Conservation (phyloP, 1,284 basidiomycete species). For the Rhizopogon hawkerae region DNA sequence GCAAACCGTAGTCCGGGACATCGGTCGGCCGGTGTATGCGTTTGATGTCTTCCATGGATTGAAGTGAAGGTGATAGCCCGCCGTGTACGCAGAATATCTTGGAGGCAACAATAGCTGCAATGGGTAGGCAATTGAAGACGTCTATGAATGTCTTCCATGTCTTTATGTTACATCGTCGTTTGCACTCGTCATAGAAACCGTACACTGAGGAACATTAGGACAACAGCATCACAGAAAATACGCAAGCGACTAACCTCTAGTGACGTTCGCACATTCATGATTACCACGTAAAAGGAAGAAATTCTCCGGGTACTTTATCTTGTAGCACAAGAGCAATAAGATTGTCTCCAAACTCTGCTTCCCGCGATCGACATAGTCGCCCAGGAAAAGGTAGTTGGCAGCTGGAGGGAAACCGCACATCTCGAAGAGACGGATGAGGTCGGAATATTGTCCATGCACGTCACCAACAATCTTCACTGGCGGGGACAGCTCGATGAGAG, state of each 20-base stretch:
- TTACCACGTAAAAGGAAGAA: constrained; percentile 98
- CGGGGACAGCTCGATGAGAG: constrained; percentile 93
- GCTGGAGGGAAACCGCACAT: constrained; percentile 99
- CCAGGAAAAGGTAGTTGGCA: constrained; percentile 97
- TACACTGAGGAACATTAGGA: constrained; percentile 58
- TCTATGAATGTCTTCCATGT: constrained; percentile 99
- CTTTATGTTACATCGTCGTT: constrained; percentile 98
- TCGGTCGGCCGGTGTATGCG: constrained; percentile 97
- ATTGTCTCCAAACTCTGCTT: constrained; percentile 99
- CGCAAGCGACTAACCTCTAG: constrained; percentile 62
- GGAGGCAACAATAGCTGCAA: constrained; percentile 96
- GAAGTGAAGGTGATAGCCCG: constrained; percentile 93
- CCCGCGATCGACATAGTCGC: constrained; percentile 97
- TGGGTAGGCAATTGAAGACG: constrained; percentile 98
- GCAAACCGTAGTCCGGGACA: constrained; percentile 97
- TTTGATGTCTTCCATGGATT: constrained; percentile 98
- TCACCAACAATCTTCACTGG: constrained; percentile 99
- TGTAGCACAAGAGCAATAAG: constrained; percentile 93
- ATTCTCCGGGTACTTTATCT: constrained; percentile 99
- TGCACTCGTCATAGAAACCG: constrained; percentile 99
- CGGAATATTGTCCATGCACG: constrained; percentile 98
- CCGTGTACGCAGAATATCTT: constrained; percentile 99
- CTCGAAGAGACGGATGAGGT: constrained; percentile 96
- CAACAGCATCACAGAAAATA: constrained; percentile 12
- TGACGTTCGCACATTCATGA: constrained; percentile 99